A percentile compares a stretch with the other conserved stretches of the same genome.
Conservation (phyloP, 1,284 basidiomycete species). For the Bothia castanella region DNA sequence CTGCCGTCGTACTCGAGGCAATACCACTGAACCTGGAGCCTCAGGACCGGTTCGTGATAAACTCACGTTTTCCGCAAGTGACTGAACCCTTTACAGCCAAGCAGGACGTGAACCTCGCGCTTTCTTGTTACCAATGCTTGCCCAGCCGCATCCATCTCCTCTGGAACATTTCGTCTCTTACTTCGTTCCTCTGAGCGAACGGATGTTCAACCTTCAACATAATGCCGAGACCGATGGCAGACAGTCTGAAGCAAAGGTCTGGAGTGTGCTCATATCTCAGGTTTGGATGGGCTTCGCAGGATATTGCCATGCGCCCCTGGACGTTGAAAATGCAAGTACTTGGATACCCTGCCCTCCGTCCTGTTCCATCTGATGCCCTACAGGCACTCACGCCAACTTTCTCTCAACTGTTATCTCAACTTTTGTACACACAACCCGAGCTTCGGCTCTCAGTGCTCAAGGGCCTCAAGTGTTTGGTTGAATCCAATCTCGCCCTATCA, state of each 20-base stretch:
- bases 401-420: constrained; percentile 84
- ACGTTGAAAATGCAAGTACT: constrained; percentile 41
- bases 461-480: constrained; percentile 78
- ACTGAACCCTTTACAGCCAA: constrained; percentile 41
- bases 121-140: constrained; percentile 87
- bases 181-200: constrained; percentile 92
- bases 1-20: constrained; percentile 69
- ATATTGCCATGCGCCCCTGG: constrained; percentile 68
- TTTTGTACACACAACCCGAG: constrained; percentile 85
- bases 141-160: constrained; percentile 77
- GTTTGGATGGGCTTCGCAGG: constrained; percentile 89
- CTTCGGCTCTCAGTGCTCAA: constrained; percentile 81
- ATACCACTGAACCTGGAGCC: constrained; percentile 89
- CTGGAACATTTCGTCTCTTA: constrained; percentile 84
- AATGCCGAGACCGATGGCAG: constrained; percentile 69
- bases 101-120: constrained; percentile 72
- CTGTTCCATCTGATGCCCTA: constrained; percentile 5
- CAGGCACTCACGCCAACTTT: constrained; percentile 74
- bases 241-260: constrained; percentile 87
- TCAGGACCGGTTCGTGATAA: constrained; percentile 58
- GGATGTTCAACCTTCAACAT: constrained; percentile 85
- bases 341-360: neutral
- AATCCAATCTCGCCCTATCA: constrained; percentile 57
- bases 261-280: constrained; percentile 89
- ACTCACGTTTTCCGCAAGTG: neutral